Evolutionary conservation across 1,139 yeast species (phyloP).

Genomic region (Insectozyma bohioensis): DNA sequence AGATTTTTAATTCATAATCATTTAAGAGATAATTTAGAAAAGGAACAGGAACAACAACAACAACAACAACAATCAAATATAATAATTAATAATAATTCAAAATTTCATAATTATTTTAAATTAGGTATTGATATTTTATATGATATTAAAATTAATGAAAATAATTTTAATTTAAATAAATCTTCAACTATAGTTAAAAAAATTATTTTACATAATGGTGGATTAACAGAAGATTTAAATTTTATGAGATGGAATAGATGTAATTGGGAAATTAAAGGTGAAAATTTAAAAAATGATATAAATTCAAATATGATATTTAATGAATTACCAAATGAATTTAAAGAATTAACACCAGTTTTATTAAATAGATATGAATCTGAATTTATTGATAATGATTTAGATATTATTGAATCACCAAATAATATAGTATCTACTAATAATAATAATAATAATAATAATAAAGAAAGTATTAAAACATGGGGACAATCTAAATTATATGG

Average conservation of each 20-base stretch:
- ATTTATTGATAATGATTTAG: conserved; percentile 39
- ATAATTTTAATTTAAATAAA: conserved; percentile 13
- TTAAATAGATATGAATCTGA: conserved; percentile 53
- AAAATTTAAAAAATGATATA: conserved; percentile 14
- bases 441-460: conserved; percentile 6
- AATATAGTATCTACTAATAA: conserved; percentile 9
- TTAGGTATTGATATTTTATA: conserved; percentile 56
- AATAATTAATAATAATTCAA: conserved; percentile 18
- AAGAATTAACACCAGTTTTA: conserved; percentile 38
- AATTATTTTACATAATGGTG: conserved; percentile 52
- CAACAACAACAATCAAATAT: no score
- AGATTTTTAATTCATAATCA: conserved; percentile 42
- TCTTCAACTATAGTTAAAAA: conserved; percentile 24
- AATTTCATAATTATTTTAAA: conserved; percentile 56
- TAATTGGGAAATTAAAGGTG: conserved; percentile 30
- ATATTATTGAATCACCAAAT: conserved; percentile 26
- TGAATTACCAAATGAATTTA: conserved; percentile 28
- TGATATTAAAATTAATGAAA: conserved; percentile 29
- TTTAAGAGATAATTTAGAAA: conserved; percentile 12
- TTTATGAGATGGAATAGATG: conserved; percentile 53
- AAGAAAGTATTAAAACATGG: conserved; percentile 44
- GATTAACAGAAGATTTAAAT: conserved; percentile 44
- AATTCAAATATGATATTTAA: conserved; percentile 34
- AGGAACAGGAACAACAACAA: conserved; percentile 12
- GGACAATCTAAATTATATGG: conserved; percentile 55